These are phyloP conservation scores for Fomitopsis serialis DNA, from an alignment of 768 basidiomycete genomes.

Conservation along the genomic window DNA sequence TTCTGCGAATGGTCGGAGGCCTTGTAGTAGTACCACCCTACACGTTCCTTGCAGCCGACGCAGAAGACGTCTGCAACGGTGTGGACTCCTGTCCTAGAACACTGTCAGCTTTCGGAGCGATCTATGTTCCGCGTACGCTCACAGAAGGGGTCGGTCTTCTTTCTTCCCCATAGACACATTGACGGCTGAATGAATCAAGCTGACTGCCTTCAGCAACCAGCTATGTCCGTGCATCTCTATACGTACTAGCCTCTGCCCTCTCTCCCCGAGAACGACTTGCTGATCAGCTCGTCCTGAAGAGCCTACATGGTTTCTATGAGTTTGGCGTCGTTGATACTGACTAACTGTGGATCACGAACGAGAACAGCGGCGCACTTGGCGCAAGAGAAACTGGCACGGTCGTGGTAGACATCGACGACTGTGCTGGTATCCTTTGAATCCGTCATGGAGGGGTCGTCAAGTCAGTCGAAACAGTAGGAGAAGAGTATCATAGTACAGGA, in stretches of 20 bases:
- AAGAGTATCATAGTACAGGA: no score
- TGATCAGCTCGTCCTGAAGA: conserved; percentile 80
- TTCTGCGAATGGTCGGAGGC: conserved; percentile 73
- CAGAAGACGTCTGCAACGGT: conserved; percentile 81
- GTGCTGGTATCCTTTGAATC: neutral
- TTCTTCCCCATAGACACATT: conserved; percentile 70
- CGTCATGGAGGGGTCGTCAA: neutral
- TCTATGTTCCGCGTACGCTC: conserved; percentile 11
- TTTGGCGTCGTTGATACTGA: no score
- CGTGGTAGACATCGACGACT: conserved; percentile 37
- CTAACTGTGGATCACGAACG: no score
- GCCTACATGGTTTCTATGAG: conserved; percentile 37
- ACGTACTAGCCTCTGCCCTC: conserved; percentile 80
- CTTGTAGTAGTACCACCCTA: conserved; percentile 83
- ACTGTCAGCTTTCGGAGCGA: neutral
- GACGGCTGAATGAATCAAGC: conserved; percentile 46
- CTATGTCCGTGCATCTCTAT: no score
- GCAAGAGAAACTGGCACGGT: conserved; percentile 68
- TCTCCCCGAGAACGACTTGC: conserved; percentile 79
- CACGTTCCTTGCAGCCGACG: conserved; percentile 67
- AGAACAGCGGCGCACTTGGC: conserved; percentile 65
- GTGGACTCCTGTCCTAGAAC: conserved; percentile 67
- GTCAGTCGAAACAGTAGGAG: no score
- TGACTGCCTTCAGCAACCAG: neutral
- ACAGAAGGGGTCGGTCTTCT: conserved; percentile 75